Evolutionary conservation across 2,329 filamentous ascomycete genomes (phyloP), one percentile per base, ranked within the genome.

Genomic region (Colletotrichum sansevieriae): DNA sequence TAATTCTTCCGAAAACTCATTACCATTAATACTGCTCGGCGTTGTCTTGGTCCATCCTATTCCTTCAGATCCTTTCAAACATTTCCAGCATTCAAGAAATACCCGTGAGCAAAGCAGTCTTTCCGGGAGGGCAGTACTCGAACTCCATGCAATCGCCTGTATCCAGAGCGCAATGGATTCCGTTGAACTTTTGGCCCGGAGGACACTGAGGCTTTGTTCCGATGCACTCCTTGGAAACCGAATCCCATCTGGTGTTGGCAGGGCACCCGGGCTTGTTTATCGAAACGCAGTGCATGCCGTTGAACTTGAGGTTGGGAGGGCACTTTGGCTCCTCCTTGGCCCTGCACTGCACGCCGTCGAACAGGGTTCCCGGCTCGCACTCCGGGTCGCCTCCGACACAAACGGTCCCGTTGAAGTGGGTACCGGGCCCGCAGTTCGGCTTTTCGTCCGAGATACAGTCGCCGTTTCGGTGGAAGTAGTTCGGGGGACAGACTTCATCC

Each of bases 131-230:
- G 35, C 49, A 54, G 29, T 54, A 54, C 49, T 54, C 49, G 10
- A 54, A 54, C 49, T 54, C 49, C 49, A 54, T 54, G 49, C 49
- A 54, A 11, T 37, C 49, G 29, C 25, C 25, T 6, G 49, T 33
- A 0, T 51, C 25, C 47, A 54, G n/a, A 0, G 49, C 49, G 10
- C 49, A 54, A 2, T 54, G 49, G 1, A 1, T 29, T 11, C 49
- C 49, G n/a, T 54, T 54, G 29, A 54, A 54, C 49, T 37, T 54
- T 29, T 54, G 49, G 0, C 49, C 49, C 10, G 4, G 29, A 0
- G 25, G 25, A 33, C 49, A 54, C 13, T 18, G 18, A 0, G 49
- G 29, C 1, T 54, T 54, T 29, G 29, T n/a, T 0, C 49, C 25
- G 49, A 54, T 12, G 25, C 49, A 54, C 11, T 35, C 13, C 2